phyloP scores from a whole-genome alignment of 1,139 yeast genomes.

The Protomyces pachydermus region DNA sequence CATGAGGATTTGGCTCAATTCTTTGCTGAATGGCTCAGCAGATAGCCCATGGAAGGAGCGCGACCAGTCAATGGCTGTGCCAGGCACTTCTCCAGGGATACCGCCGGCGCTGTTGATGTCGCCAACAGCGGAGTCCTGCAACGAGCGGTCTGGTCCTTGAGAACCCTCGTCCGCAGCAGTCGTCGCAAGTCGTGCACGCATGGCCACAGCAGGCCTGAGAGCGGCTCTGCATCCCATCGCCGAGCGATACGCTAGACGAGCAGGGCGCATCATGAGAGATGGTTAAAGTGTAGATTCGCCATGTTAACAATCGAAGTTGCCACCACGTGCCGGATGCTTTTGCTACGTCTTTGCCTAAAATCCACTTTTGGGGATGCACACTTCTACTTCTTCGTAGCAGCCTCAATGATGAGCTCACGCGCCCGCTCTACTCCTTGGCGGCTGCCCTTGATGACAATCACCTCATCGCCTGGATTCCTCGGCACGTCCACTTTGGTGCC shows the following conservation, averaged over 20 bases:
- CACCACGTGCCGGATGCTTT: too few relatives aligned
- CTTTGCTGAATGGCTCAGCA: conserved; percentile 60
- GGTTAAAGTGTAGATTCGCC: background rate
- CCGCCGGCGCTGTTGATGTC: background rate
- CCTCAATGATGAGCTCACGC: conserved; percentile 28
- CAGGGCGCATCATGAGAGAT: background rate
- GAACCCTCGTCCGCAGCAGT: background rate
- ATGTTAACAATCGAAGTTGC: background rate
- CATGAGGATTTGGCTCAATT: conserved; percentile 55
- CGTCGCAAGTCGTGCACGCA: background rate
- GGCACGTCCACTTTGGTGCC: conserved; percentile 64
- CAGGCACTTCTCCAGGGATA: background rate
- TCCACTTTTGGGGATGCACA: background rate
- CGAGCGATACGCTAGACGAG: background rate
- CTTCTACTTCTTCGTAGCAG: conserved; percentile 4
- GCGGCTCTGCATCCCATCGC: background rate
- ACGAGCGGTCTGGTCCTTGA: background rate
- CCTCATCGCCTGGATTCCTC: conserved; percentile 43
- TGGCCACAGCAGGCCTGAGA: background rate
- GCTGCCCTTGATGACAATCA: conserved; percentile 38
- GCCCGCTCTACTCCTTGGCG: conserved; percentile 50
- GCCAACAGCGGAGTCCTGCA: background rate
- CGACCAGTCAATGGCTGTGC: conserved; percentile 51
- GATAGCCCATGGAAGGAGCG: conserved; percentile 81
- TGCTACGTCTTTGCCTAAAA: too few relatives aligned